Conservation (phyloP, 768 basidiomycete genomes). For the Strobilomyces echinocephalus region DNA sequence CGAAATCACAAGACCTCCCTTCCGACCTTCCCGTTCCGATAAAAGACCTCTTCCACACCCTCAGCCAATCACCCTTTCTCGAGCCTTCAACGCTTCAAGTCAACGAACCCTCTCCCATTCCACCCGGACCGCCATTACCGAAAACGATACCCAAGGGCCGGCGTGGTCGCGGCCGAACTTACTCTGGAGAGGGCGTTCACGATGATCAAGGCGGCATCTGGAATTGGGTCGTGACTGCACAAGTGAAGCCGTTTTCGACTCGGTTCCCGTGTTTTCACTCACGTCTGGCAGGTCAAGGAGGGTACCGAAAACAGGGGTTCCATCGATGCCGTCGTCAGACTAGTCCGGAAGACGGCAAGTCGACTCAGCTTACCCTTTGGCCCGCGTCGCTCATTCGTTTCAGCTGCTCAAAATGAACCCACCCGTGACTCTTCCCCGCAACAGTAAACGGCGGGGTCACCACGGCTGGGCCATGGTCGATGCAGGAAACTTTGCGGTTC, state of each 20-base stretch:
- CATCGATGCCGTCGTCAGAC: slow-evolving; percentile 68
- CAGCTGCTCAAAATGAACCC: slow-evolving; percentile 59
- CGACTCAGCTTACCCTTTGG: background rate
- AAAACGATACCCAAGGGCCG: slow-evolving; percentile 52
- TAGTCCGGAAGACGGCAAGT: slow-evolving; percentile 67
- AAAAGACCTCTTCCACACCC: slow-evolving; percentile 51
- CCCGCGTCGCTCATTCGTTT: slow-evolving; percentile 6
- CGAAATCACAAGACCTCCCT: slow-evolving; percentile 37
- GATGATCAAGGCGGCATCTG: slow-evolving; percentile 58
- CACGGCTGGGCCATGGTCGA: slow-evolving; percentile 86
- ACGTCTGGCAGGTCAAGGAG: slow-evolving; percentile 57
- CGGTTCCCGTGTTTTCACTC: background rate
- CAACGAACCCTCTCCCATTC: slow-evolving; percentile 43
- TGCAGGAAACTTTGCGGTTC: slow-evolving; percentile 74
- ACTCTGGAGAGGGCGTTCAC: slow-evolving; percentile 55
- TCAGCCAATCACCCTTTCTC: slow-evolving; percentile 62
- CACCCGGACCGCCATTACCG: slow-evolving; percentile 59
- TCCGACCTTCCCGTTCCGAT: slow-evolving; percentile 48
- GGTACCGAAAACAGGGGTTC: slow-evolving; percentile 77
- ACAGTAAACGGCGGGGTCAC: slow-evolving; percentile 52
- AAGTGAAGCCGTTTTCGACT: slow-evolving; percentile 40
- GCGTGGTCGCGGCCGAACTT: slow-evolving; percentile 62
- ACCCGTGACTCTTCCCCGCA: slow-evolving; percentile 57
- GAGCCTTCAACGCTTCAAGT: slow-evolving; percentile 58
- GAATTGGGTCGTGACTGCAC: slow-evolving; percentile 72